A percentile compares a stretch with the other conserved stretches of the same genome.
Conservation (phyloP, 306 rosid genomes). For the Cucurbita maxima region DNA sequence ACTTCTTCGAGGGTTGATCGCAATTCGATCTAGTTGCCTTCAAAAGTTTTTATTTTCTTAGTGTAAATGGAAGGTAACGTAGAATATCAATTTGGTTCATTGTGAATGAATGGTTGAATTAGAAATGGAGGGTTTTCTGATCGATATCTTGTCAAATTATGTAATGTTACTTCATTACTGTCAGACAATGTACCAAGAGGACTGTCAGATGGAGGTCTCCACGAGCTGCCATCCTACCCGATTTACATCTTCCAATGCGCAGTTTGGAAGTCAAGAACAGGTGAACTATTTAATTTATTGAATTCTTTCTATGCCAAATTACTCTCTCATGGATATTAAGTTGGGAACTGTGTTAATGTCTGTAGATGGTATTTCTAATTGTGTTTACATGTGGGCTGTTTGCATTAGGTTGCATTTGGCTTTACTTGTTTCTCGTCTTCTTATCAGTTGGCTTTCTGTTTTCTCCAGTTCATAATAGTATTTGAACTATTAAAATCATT, state of each 20-base stretch:
- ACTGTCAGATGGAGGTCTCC: conserved; percentile 39
- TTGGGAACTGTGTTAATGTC: background rate
- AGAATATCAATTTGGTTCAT: background rate
- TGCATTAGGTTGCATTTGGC: background rate
- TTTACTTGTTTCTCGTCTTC: background rate
- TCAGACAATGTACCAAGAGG: conserved; percentile 27
- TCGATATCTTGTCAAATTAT: background rate
- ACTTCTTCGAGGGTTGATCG: background rate
- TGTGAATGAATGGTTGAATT: background rate
- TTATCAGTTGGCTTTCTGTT: background rate
- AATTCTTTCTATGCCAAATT: background rate
- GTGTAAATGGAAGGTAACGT: background rate
- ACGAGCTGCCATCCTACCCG: conserved; percentile 47
- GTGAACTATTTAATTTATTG: conserved; percentile 17
- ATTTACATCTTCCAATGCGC: conserved; percentile 91
- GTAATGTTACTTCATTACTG: background rate
- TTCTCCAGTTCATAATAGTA: background rate
- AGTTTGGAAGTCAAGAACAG: conserved; percentile 73
- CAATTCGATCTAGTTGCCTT: background rate
- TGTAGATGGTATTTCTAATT: background rate
- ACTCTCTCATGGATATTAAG: background rate
- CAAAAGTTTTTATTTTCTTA: background rate
- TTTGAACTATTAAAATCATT: background rate
- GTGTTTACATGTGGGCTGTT: background rate
- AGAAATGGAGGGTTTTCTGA: background rate